Evolutionary conservation across 2,329 filamentous ascomycete genomes (phyloP).

Genomic region (Harringtonia lauricola): DNA sequence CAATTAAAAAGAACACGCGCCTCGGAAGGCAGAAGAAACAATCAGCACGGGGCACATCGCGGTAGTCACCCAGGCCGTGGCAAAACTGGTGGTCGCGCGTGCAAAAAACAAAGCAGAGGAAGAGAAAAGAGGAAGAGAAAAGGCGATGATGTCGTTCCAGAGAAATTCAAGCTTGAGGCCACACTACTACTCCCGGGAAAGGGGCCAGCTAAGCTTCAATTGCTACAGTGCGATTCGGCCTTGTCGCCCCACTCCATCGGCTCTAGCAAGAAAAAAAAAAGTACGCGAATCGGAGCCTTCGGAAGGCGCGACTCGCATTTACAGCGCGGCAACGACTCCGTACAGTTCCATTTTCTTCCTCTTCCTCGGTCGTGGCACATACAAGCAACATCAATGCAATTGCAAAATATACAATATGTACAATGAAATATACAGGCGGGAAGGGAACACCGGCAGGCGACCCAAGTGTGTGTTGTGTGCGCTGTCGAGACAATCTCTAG

Average conservation of each 20-base stretch:
- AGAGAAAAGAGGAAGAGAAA: background rate
- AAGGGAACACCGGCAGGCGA: background rate
- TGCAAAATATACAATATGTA: constrained; percentile 10
- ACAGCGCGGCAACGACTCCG: too few relatives aligned
- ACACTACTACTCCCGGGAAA: too few relatives aligned
- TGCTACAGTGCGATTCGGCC: background rate
- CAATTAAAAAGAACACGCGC: background rate
- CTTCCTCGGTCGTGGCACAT: too few relatives aligned
- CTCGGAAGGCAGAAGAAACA: constrained; percentile 1
- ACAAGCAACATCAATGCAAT: constrained; percentile 4
- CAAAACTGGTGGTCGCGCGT: too few relatives aligned
- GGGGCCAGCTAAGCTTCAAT: constrained; percentile 1
- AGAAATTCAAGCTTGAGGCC: background rate
- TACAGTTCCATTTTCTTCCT: too few relatives aligned
- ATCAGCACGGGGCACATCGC: background rate
- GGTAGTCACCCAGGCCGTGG: too few relatives aligned
- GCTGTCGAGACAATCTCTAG: too few relatives aligned
- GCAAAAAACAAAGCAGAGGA: background rate
- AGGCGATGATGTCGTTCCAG: background rate
- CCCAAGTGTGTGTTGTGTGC: too few relatives aligned
- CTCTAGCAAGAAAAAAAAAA: background rate
- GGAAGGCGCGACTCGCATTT: background rate
- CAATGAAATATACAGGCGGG: constrained; percentile 9
- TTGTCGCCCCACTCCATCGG: background rate
- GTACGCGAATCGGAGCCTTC: background rate